Base-by-base conservation (phyloP, 371 early-diverging fungal genomes). In the Funneliformis caledonium region DNA sequence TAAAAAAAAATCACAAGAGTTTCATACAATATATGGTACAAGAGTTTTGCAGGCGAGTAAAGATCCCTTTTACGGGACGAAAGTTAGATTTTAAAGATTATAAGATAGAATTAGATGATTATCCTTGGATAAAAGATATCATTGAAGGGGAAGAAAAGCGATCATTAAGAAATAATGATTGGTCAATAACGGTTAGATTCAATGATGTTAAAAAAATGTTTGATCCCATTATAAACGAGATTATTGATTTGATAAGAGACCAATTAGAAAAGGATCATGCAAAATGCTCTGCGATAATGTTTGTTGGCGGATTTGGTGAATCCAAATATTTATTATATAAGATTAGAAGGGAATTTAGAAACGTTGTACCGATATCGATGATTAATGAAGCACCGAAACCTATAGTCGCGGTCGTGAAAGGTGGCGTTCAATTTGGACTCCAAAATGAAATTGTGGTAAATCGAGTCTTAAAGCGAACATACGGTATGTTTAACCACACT, bases 161-260 rank as follows among this genome's bases (percentile, higher is more conserved):
- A 31, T n/a, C 4, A 16, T 43, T 79, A 22, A 56, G 31, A 14
- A 52, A 43, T 45, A 19, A n/a, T 42, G 59, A 68, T 19, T 68
- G 68, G 68, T 10, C 69, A 26, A 69, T 79, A 52, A 42, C 56
- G 52, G 12, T 69, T 19, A 52, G 43, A 12, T 70, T 69, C 56
- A 52, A 37, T 37, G 56, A 50, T 37, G 68, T 79, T 31, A 67
- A 67, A 70, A 37, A 12, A 59, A 56, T 92, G 31, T 92, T 91
- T 85, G 92, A 92, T 72, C 92, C 92, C 9, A 88, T 92, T 5
- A 87, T 91, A n/a, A 84, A 88, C 16, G 85, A 88, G 72, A 89
- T 91, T n/a, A 82, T 92, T 76, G 82, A 87, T 37, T 75, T 92
- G 52, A 91, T 92, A 50, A 86, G 87, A 59, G 86, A 37, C 43